Base-by-base conservation (phyloP, 192 early-diverging fungal species). In the Podila epicladia region DNA sequence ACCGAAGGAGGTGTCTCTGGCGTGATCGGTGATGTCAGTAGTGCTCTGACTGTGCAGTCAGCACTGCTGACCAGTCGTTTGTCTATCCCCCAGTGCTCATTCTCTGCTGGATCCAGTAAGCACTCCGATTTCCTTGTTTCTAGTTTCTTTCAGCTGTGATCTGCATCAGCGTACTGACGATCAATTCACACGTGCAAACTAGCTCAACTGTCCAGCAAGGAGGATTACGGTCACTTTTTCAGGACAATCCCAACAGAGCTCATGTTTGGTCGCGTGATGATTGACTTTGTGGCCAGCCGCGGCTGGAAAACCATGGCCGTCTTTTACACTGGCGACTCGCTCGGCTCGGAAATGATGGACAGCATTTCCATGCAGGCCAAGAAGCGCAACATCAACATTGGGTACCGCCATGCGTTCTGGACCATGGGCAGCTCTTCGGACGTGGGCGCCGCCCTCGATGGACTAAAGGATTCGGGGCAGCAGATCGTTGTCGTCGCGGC, bases 211-310 rank as follows among this genome's bases (percentile, higher is more conserved):
- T 86, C 87, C 9, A 85, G 75, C 63, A 88, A 86, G 51, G 67
- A 73, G 26, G 83, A 88, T 37, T 88, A 85, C 59, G 73, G 75
- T 26, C 84, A 85, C 62, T 88, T 88, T 45, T 88, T 85, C 65
- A 67, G 87, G 62, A 88, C 87, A 0, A 86, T 88, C 48, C 87
- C 87, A 9, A 88, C 87, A 7, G 82, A 88, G n/a, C 76, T 86
- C 32, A 85, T 88, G 59, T 83, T 88, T 68, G 83, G 82, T 17
- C 64, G 72, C 57, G 83, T 83, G 26, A 85, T 88, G 82, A 61
- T 88, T 31, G 70, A 75, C 12, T 88, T 86, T 83, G 83, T 84
- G 9, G 83, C 74, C 2, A 77, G 78, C 55, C 84, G 84, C 57
- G 83, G 82, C 17, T 88, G 87, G 87, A 75, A 72, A 15, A 83